Base-by-base conservation (phyloP, 371 early-diverging fungal genomes). In the Parasitella parasitica region DNA sequence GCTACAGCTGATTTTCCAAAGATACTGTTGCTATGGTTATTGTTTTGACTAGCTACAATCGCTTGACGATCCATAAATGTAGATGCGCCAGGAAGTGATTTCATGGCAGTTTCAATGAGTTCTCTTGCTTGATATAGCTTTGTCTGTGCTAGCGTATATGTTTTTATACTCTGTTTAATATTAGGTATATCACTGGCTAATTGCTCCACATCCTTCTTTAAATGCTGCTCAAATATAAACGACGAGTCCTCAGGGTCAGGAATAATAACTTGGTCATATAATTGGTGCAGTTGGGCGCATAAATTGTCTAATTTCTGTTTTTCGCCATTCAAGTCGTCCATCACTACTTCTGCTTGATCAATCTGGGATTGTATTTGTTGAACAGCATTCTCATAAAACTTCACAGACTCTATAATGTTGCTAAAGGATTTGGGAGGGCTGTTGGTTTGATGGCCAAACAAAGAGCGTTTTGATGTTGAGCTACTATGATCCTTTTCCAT, bases 241-340 rank as follows among this genome's bases (percentile, higher is more conserved):
- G 59, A 28, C 15, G 71, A 39, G 53, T 68, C 66, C 48, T 72
- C 70, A 24, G 61, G 35, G 27, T 68, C 70, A 12, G 65, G 68
- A 9, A 72, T 66, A n/a, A 75, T 68, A 0, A 73, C 80, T 64
- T 80, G 64, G 20, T 80, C 73, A 49, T 73, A 77, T 24, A 80
- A 43, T 13, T 39, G 16, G 32, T 71, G 71, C 18, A 80, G 35
- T 28, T 73, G 62, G 5, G 61, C 53, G 56, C 77, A 80, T 28
- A 64, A 57, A 9, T 36, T 48, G 41, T 80, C 73, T 38, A 80
- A 43, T 32, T 62, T 69, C 24, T 46, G 12, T 52, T 75, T 80
- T 52, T 75, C 69, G 26, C 24, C 27, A 34, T 57, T 60, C 26
- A 77, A 49, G 22, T 77, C 77, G 15, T 71, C 50, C 38, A 77